phyloP scores from a whole-genome alignment of 768 basidiomycete species.

The Infundibulicybe gibba region DNA sequence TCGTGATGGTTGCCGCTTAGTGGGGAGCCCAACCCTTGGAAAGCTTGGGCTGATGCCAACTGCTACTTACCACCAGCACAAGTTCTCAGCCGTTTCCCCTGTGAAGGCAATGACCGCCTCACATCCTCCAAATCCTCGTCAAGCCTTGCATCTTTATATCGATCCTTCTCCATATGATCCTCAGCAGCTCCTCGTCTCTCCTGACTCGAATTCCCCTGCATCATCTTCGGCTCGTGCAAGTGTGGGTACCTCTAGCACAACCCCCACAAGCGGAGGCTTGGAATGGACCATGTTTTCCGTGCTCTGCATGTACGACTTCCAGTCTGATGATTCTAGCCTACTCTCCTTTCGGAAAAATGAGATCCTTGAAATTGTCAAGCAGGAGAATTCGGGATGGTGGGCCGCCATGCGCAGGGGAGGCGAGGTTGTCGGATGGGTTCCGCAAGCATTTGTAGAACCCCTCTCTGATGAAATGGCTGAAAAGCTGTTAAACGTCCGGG shows the following conservation, averaged over 20 bases:
- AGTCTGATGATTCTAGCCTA: conserved; percentile 55
- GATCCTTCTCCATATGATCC: conserved; percentile 26
- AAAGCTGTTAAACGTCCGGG: conserved; percentile 37
- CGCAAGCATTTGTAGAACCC: conserved; percentile 61
- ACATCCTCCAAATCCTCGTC: conserved; percentile 14
- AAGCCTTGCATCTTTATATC: conserved; percentile 36
- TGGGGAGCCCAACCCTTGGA: too few relatives aligned
- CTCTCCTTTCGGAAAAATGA: conserved; percentile 65
- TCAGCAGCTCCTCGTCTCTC: conserved; percentile 20
- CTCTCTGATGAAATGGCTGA: conserved; percentile 50
- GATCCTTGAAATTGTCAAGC: conserved; percentile 62
- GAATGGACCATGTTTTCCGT: conserved; percentile 41
- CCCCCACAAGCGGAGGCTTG: conserved; percentile 23
- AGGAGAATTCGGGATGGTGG: conserved; percentile 80
- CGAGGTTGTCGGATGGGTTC: conserved; percentile 69
- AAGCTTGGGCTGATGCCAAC: too few relatives aligned
- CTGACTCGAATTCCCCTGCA: conserved; percentile 29
- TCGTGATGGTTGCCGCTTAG: too few relatives aligned
- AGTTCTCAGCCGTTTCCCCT: neutral
- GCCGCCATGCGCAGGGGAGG: conserved; percentile 60
- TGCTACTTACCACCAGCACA: too few relatives aligned
- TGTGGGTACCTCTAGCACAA: conserved; percentile 21
- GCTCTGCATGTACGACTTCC: conserved; percentile 67
- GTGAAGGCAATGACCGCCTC: conserved; percentile 14
- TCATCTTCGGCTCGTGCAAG: conserved; percentile 28